phyloP scores from a whole-genome alignment of 257 asterid genomes.

The Leonotis leonurus region DNA sequence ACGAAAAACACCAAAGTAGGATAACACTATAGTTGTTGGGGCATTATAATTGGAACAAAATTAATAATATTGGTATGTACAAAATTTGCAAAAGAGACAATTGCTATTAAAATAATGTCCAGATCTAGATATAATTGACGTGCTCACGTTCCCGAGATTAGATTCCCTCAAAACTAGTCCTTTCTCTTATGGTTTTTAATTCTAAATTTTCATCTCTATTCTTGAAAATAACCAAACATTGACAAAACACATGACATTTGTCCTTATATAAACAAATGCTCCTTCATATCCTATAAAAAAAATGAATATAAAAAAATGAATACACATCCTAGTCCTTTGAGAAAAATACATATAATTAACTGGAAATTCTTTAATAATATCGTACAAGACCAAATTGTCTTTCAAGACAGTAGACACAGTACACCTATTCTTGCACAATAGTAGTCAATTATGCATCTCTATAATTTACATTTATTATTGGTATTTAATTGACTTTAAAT shows the following conservation, averaged over 20 bases:
- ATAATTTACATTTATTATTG: not conserved
- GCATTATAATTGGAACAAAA: not conserved
- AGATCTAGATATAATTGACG: slow-evolving; percentile 19
- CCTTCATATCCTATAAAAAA: not conserved
- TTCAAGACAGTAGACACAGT: too few species aligned
- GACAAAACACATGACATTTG: not conserved
- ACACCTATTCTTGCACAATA: not conserved
- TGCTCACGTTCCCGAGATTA: slow-evolving; percentile 15
- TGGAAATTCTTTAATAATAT: not conserved
- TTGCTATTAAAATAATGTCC: not conserved
- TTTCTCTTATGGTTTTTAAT: not conserved
- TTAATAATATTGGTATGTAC: not conserved
- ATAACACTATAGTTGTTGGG: not conserved
- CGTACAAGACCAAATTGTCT: not conserved
- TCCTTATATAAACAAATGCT: not conserved
- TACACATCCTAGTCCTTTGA: not conserved
- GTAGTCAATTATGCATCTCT: not conserved
- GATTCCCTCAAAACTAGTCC: slow-evolving; percentile 11
- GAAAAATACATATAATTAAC: not conserved
- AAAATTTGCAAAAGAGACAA: not conserved
- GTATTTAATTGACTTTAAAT: not conserved
- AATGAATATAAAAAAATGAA: not conserved
- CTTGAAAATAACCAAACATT: not conserved
- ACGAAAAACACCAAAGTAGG: not conserved
- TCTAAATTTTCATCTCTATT: not conserved